A percentile compares a stretch with the other conserved stretches of the same genome.
Evolutionary conservation across 495 filamentous ascomycete genomes (phyloP).

Genomic region (Xylaria venustula): DNA sequence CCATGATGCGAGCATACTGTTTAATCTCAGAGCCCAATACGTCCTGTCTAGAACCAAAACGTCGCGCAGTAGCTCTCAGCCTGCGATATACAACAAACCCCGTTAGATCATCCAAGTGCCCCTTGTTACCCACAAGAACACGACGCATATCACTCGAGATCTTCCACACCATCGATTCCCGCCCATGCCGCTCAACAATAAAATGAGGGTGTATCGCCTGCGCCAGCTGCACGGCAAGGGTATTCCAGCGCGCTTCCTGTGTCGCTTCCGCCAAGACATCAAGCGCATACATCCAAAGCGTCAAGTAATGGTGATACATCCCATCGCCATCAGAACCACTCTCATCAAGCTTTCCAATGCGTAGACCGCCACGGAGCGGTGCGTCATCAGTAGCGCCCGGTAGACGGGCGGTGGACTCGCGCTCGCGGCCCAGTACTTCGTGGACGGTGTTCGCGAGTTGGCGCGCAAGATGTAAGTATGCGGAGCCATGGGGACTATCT

Average conservation of each 20-base stretch:
- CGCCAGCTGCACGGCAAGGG: conserved; percentile 56
- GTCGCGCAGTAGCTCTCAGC: conserved; percentile 45
- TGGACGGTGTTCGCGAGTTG: conserved; percentile 57
- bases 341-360: conserved; percentile 60
- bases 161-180: conserved; percentile 61
- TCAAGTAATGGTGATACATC: conserved; percentile 69
- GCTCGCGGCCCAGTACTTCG: conserved; percentile 53
- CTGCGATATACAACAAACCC: conserved; percentile 59
- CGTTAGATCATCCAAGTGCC: conserved; percentile 61
- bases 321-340: conserved; percentile 58
- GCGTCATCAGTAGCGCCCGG: conserved; percentile 53
- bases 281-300: conserved; percentile 70
- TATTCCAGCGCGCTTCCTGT: conserved; percentile 50
- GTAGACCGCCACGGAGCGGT: conserved; percentile 59
- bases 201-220: conserved; percentile 60
- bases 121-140: conserved; percentile 54
- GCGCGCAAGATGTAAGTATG: conserved; percentile 55
- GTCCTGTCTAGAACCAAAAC: conserved; percentile 24
- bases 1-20: conserved; percentile 60
- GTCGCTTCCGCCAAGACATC: conserved; percentile 58
- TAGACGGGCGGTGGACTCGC: conserved; percentile 45
- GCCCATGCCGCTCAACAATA: conserved; percentile 38
- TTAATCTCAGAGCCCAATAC: conserved; percentile 52
- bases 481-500: conserved; percentile 24
- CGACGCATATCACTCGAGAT: conserved; percentile 51